phyloP scores from a whole-genome alignment of 768 basidiomycete species.

The Panaeolus cyanescens region DNA sequence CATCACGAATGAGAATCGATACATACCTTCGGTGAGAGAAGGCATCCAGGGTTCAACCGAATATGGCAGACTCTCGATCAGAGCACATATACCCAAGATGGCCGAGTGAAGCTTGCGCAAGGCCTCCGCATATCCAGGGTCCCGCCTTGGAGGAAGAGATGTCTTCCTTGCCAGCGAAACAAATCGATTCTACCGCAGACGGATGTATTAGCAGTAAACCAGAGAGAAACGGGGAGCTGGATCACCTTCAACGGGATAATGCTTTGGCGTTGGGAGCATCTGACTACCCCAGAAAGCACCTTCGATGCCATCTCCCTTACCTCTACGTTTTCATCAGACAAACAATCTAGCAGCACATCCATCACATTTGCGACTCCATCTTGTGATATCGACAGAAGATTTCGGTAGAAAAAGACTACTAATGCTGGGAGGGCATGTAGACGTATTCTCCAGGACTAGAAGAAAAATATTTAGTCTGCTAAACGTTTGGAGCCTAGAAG shows the following conservation, averaged over 20 bases:
- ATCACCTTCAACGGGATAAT: constrained; percentile 81
- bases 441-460: constrained; percentile 88
- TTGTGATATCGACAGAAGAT: constrained; percentile 75
- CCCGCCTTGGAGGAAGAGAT: constrained; percentile 66
- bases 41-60: constrained; percentile 94
- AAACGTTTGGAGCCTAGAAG: background rate
- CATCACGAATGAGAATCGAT: constrained; percentile 4
- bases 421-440: constrained; percentile 86
- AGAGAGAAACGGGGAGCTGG: background rate
- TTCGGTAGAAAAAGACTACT: constrained; percentile 90
- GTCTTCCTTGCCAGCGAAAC: constrained; percentile 59
- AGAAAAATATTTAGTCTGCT: constrained; percentile 3
- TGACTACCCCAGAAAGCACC: constrained; percentile 81
- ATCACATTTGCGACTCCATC: constrained; percentile 69
- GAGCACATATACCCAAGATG: constrained; percentile 85
- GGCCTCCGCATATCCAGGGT: constrained; percentile 71
- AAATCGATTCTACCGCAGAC: constrained; percentile 71
- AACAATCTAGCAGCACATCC: constrained; percentile 81
- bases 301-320: constrained; percentile 91
- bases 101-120: constrained; percentile 82
- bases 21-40: constrained; percentile 71
- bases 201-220: background rate
- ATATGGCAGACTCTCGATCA: constrained; percentile 93
- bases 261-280: constrained; percentile 88
- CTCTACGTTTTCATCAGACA: constrained; percentile 90